Percentiles rank a stretch among this genome's conserved stretches.
phyloP scores from a whole-genome alignment of 2,329 filamentous ascomycete species.

The Xylariaceae sp. region DNA sequence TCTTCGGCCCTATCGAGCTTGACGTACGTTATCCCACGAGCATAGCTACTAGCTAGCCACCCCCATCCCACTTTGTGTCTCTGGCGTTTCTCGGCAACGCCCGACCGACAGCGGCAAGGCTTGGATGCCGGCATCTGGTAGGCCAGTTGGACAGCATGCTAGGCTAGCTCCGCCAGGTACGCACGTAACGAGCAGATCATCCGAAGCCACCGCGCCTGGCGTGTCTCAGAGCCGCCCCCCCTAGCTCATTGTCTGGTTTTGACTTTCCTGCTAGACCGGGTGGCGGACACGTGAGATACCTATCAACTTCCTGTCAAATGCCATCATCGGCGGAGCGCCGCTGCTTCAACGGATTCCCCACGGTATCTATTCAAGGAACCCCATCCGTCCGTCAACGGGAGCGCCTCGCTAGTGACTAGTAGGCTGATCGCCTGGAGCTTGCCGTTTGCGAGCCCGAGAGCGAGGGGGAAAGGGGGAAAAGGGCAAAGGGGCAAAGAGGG shows the following conservation, averaged over 20 bases:
- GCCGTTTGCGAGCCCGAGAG: no score
- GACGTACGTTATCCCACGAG: constrained; percentile 7
- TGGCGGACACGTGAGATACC: constrained; percentile 13
- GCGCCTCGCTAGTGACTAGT: no score
- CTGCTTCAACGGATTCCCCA: constrained; percentile 2
- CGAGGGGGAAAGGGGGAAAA: no score
- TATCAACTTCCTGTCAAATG: constrained; percentile 12
- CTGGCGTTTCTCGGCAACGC: constrained; percentile 18
- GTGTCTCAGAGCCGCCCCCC: constrained; percentile 22
- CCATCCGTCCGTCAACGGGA: no score
- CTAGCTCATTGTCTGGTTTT: no score
- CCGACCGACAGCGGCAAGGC: constrained; percentile 19
- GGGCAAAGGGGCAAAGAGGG: no score
- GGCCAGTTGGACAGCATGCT: constrained; percentile 11
- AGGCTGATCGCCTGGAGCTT: no score
- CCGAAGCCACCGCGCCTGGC: constrained; percentile 20
- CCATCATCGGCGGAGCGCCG: constrained; percentile 11
- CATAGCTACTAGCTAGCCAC: constrained; percentile 2
- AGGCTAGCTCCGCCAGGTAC: constrained; percentile 22
- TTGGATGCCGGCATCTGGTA: constrained; percentile 13
- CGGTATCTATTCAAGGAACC: background rate
- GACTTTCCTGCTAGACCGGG: constrained; percentile 3
- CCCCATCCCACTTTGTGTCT: no score
- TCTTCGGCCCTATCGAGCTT: constrained; percentile 23
- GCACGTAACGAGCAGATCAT: constrained; percentile 22